phyloP scores from a whole-genome alignment of 108 stramenopile species.

The Nitzschia sp. region DNA sequence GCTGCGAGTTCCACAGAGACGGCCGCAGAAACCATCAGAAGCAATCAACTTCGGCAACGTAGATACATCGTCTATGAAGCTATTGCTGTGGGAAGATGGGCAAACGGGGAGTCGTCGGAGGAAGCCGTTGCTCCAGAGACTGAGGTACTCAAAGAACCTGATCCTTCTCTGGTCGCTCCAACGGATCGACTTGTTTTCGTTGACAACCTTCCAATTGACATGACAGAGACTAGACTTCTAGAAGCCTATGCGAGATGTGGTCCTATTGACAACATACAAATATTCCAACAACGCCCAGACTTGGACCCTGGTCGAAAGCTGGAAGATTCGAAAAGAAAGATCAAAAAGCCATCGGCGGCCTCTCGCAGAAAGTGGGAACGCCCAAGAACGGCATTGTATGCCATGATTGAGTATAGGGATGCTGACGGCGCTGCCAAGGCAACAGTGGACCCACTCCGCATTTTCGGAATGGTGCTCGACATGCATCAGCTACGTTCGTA shows the following conservation, averaged over 20 bases:
- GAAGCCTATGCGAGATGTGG: slow-evolving; percentile 74
- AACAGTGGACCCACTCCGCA: slow-evolving; percentile 47
- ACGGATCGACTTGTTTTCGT: slow-evolving; percentile 56
- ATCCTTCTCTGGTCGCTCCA: slow-evolving; percentile 9
- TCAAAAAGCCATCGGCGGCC: slow-evolving; percentile 30
- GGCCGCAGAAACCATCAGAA: neutral
- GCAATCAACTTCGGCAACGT: neutral
- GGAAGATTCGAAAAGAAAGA: slow-evolving; percentile 43
- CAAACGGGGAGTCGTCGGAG: neutral
- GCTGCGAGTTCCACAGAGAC: neutral
- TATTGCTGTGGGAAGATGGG: neutral
- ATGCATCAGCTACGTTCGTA: slow-evolving; percentile 64
- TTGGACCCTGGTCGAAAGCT: slow-evolving; percentile 66
- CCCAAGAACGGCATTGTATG: slow-evolving; percentile 78
- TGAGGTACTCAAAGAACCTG: neutral
- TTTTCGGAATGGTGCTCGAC: slow-evolving; percentile 80
- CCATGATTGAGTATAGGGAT: slow-evolving; percentile 56
- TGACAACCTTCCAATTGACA: slow-evolving; percentile 83
- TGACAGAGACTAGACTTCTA: slow-evolving; percentile 49
- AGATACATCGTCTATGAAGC: slow-evolving; percentile 19
- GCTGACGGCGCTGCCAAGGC: slow-evolving; percentile 49
- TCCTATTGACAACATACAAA: slow-evolving; percentile 51
- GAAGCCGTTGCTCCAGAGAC: neutral
- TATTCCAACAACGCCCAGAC: slow-evolving; percentile 75
- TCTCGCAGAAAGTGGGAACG: slow-evolving; percentile 34